phyloP scores from a whole-genome alignment of 2,329 filamentous ascomycete genomes.

The Nigrospora osmanthi region DNA sequence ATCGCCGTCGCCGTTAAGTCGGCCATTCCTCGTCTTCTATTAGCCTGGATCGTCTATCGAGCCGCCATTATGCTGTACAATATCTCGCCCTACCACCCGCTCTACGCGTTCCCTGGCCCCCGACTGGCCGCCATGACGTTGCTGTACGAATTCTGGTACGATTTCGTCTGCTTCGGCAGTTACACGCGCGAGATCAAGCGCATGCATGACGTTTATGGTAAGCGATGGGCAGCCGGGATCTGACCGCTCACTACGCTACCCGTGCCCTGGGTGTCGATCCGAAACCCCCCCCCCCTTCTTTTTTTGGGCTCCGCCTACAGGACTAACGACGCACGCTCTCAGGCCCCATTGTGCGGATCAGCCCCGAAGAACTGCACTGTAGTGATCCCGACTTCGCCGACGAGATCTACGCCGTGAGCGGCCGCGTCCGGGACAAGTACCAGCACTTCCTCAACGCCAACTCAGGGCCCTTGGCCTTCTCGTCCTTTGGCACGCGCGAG shows the following conservation, averaged over 20 bases:
- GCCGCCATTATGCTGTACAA: too few relatives aligned
- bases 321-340: too few relatives aligned
- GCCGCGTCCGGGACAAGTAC: conserved; percentile 20
- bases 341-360: conserved; percentile 10
- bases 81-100: conserved; percentile 16
- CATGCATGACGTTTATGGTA: conserved; percentile 32
- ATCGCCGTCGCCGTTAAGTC: too few relatives aligned
- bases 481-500: conserved; percentile 6
- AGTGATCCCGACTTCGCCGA: conserved; percentile 23
- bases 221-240: background rate
- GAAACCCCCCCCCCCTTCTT: too few relatives aligned
- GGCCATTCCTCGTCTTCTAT: too few relatives aligned
- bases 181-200: conserved; percentile 32
- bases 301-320: too few relatives aligned
- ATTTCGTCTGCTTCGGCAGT: conserved; percentile 30
- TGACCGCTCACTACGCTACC: background rate
- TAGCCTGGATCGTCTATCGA: too few relatives aligned
- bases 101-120: conserved; percentile 29
- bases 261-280: too few relatives aligned
- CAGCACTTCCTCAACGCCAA: background rate
- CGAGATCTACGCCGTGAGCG: conserved; percentile 26
- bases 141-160: conserved; percentile 35
- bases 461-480: conserved; percentile 8
- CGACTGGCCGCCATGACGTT: conserved; percentile 28
- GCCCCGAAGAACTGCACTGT: conserved; percentile 13